These are phyloP conservation scores for Lactarius tabidus DNA, from an alignment of 768 basidiomycete species.

Conservation along the genomic window DNA sequence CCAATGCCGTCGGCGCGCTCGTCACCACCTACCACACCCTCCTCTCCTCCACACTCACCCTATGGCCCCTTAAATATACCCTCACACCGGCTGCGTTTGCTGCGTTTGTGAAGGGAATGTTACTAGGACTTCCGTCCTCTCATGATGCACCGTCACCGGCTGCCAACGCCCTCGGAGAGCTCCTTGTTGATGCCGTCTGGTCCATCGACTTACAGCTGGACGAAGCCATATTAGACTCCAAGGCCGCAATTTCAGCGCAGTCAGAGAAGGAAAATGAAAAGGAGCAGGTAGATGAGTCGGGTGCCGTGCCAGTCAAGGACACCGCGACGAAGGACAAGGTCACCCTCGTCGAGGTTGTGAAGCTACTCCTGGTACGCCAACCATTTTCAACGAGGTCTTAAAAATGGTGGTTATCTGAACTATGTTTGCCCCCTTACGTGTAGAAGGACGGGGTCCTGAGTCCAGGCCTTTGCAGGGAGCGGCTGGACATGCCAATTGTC, in stretches of 20 bases:
- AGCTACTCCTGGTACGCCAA: conserved; percentile 16
- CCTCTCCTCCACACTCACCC: conserved; percentile 51
- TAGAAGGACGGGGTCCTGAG: conserved; percentile 59
- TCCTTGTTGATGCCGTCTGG: conserved; percentile 79
- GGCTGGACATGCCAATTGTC: conserved; percentile 64
- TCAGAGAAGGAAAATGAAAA: conserved; percentile 19
- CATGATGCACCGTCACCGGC: conserved; percentile 34
- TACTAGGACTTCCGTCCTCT: conserved; percentile 64
- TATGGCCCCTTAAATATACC: conserved; percentile 48
- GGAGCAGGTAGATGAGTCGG: conserved; percentile 16
- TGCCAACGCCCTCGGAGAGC: conserved; percentile 54
- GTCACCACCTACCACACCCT: conserved; percentile 69
- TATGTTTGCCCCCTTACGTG: background rate
- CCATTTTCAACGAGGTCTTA: conserved; percentile 35
- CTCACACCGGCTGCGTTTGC: conserved; percentile 51
- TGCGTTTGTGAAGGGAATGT: conserved; percentile 59
- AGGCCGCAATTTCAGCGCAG: conserved; percentile 32
- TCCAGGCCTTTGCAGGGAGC: conserved; percentile 62
- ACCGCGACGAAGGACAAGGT: conserved; percentile 62
- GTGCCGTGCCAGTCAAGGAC: conserved; percentile 41
- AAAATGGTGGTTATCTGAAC: conserved; percentile 33
- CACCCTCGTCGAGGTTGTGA: conserved; percentile 51
- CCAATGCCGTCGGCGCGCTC: conserved; percentile 50
- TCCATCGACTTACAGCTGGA: conserved; percentile 74
- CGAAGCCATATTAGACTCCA: conserved; percentile 55